Evolutionary conservation across 768 basidiomycete genomes (phyloP).

Genomic region (Russula ochroleuca): DNA sequence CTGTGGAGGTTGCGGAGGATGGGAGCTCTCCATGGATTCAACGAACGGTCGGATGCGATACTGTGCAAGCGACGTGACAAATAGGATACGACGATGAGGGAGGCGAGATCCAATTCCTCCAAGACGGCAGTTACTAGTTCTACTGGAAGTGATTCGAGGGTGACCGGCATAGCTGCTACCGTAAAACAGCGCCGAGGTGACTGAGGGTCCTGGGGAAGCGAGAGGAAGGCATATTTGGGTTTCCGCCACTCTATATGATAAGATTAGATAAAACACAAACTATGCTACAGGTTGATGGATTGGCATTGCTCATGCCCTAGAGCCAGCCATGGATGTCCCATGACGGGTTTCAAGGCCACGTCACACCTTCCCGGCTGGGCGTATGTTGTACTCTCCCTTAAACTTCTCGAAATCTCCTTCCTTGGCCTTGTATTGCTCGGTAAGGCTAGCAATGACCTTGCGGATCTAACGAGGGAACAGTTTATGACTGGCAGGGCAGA

Average conservation of each 20-base stretch:
- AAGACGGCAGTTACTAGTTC: conserved; percentile 73
- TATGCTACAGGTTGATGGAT: conserved; percentile 11
- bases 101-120: conserved; percentile 59
- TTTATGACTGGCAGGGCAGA: conserved; percentile 21
- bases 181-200: too few species aligned
- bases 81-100: conserved; percentile 54
- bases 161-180: conserved; percentile 16
- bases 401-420: conserved; percentile 80
- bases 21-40: conserved; percentile 75
- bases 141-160: conserved; percentile 51
- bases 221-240: neutral
- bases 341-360: neutral
- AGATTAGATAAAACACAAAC: conserved; percentile 17
- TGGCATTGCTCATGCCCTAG: neutral
- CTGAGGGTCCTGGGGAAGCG: too few species aligned
- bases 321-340: neutral
- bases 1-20: conserved; percentile 55
- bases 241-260: conserved; percentile 2
- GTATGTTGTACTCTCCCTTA: conserved; percentile 73
- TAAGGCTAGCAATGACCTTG: conserved; percentile 69
- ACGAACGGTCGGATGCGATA: conserved; percentile 56
- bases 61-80: conserved; percentile 55
- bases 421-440: conserved; percentile 85
- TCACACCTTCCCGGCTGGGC: conserved; percentile 39
- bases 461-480: conserved; percentile 55